Percentiles rank a stretch among this genome's conserved stretches.
phyloP scores from a whole-genome alignment of 2,329 filamentous ascomycete species.

The Septoria linicola region DNA sequence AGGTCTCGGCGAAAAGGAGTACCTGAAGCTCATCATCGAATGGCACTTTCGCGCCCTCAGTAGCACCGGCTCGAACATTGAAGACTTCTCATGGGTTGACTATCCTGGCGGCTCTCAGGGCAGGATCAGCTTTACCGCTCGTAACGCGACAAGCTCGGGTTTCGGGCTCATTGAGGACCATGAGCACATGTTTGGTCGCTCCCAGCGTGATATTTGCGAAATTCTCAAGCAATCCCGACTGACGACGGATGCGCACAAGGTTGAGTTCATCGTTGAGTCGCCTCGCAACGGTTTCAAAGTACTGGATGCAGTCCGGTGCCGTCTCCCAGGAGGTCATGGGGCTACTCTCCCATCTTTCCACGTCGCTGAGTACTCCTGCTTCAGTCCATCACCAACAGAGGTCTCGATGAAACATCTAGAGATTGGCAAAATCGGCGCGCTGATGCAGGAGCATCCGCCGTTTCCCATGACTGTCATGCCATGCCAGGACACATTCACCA shows the following conservation, averaged over 20 bases:
- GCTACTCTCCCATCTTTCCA: constrained; percentile 16
- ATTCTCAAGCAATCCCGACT: neutral
- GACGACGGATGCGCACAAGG: neutral
- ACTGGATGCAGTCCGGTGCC: constrained; percentile 13
- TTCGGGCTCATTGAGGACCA: constrained; percentile 4
- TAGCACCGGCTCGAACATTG: neutral
- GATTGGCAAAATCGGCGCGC: neutral
- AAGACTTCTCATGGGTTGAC: neutral
- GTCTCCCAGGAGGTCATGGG: constrained; percentile 19
- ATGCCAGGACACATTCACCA: constrained; percentile 19
- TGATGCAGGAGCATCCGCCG: constrained; percentile 1
- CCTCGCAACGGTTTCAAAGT: neutral
- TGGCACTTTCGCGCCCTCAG: constrained; percentile 21
- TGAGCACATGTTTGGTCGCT: neutral
- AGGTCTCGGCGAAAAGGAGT: neutral
- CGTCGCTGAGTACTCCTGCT: constrained; percentile 15
- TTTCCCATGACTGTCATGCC: constrained; percentile 19
- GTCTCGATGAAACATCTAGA: neutral
- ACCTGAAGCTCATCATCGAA: constrained; percentile 14
- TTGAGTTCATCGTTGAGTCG: neutral
- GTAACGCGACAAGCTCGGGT: constrained; percentile 11
- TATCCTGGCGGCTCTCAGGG: neutral
- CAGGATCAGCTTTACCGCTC: neutral
- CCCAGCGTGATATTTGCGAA: neutral
- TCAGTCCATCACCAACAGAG: neutral